Base-by-base conservation (phyloP, 1,284 basidiomycete species). In the Ceratobasidium sp. region DNA sequence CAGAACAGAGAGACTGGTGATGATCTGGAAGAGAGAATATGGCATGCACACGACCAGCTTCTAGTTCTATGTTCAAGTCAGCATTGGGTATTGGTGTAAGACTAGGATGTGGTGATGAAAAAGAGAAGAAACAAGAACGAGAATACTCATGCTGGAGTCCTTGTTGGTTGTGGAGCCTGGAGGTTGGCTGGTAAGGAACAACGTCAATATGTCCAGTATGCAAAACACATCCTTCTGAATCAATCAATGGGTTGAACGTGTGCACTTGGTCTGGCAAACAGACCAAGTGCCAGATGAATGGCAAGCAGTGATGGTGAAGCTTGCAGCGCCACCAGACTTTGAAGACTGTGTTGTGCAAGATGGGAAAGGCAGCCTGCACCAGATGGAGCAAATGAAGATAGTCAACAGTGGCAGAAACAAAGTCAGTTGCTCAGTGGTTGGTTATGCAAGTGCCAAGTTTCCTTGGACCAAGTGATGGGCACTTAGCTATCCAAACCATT, bases 71-170 rank as follows among this genome's bases (percentile, higher is more conserved):
- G 14, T 48, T n/a, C 16, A n/a, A 48, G 46, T 48, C n/a, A 51
- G 48, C 21, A n/a, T 25, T 49, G 48, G n/a, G 7, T 18, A 6
- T 18, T 48, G n/a, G 48, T 49, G 23, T 51, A 8, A 14, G 42
- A 44, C 14, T 11, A n/a, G 8, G 21, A 51, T 7, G 46, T 14
- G 25, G 2, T 9, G n/a, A 59, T 25, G 12, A 46, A 44, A 46
- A 46, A 62, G 18, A 12, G 36, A n/a, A n/a, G n/a, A n/a, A n/a
- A n/a, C n/a, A n/a, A n/a, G n/a, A n/a, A n/a, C n/a, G 28, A 14
- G 9, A 46, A 62, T 25, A 62, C 60, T 62, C 44, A 62, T 40
- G 40, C 4, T 46, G 60, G 16, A 62, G 21, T 3, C 60, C 40
- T 4, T 62, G 21, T 2, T 25, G 3, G 23, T 12, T 23, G 21